Conservation (phyloP, 306 rosid species). For the Parietaria judaica region DNA sequence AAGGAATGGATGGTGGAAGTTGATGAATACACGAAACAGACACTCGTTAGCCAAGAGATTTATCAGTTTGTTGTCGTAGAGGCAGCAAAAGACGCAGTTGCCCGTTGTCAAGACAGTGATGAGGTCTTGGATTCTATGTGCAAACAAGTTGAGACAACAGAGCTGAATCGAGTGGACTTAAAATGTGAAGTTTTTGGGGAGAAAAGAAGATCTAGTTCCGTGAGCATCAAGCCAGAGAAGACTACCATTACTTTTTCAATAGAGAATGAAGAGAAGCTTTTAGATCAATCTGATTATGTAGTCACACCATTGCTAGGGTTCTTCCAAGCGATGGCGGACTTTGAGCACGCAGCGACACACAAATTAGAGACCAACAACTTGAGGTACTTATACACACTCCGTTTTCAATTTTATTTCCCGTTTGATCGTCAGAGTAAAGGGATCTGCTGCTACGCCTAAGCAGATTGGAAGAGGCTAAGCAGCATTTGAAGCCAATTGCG, state of each 20-base stretch:
- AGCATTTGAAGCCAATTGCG: slow-evolving; percentile 26
- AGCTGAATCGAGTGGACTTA: slow-evolving; percentile 31
- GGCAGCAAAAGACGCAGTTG: slow-evolving; percentile 30
- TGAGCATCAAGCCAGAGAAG: slow-evolving; percentile 41
- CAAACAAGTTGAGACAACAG: slow-evolving; percentile 18
- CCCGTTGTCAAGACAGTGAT: slow-evolving; percentile 11
- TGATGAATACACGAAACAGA: slow-evolving; percentile 26
- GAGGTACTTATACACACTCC: slow-evolving; percentile 58
- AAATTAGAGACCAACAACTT: slow-evolving; percentile 29
- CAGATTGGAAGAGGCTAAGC: slow-evolving; percentile 59
- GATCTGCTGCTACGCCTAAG: background rate
- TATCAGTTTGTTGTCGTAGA: slow-evolving; percentile 28
- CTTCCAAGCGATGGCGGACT: slow-evolving; percentile 30
- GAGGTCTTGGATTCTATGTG: slow-evolving; percentile 6
- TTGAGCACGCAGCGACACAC: slow-evolving; percentile 33
- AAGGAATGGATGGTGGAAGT: slow-evolving; percentile 40
- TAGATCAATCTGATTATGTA: slow-evolving; percentile 16
- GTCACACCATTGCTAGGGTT: slow-evolving; percentile 26
- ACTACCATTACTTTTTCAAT: background rate
- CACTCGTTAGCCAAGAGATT: slow-evolving; percentile 31
- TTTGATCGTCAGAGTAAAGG: too few relatives aligned
- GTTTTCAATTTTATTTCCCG: background rate
- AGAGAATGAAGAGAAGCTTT: background rate
- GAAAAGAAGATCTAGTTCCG: slow-evolving; percentile 30
- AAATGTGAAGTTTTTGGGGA: slow-evolving; percentile 41